phyloP scores from a whole-genome alignment of 208 protist genomes.

The Herpetomonas tarakana region DNA sequence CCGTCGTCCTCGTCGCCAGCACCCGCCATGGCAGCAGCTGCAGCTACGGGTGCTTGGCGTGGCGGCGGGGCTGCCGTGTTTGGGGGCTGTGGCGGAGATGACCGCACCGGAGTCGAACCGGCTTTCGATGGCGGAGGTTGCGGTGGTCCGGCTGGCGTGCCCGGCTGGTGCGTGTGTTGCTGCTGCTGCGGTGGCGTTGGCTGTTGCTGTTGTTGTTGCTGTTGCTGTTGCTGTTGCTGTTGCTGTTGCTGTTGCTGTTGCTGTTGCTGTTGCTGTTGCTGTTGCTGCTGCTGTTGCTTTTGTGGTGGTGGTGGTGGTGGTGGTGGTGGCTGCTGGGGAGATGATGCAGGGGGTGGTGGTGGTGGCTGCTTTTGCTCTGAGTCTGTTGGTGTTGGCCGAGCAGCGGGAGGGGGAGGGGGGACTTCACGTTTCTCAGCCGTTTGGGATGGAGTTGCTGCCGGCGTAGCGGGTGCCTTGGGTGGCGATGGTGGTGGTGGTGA shows the following conservation, averaged over 20 bases:
- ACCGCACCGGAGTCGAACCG: too few species aligned
- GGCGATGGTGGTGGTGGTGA: neutral
- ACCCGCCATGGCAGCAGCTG: neutral
- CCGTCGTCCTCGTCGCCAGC: conserved; percentile 12
- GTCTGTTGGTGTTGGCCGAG: neutral
- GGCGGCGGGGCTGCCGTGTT: neutral
- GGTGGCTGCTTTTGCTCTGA: conserved; percentile 8
- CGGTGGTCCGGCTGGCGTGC: too few species aligned
- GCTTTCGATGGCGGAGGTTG: too few species aligned
- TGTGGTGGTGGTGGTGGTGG: neutral
- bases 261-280: neutral
- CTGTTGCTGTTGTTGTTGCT: neutral
- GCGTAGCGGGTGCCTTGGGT: too few species aligned
- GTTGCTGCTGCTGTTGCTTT: neutral
- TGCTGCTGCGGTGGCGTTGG: conserved; percentile 1
- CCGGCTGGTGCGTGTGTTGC: neutral
- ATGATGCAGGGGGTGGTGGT: neutral
- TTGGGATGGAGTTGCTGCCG: too few species aligned
- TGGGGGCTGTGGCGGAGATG: too few species aligned
- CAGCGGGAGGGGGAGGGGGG: neutral
- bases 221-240: conserved; percentile 1
- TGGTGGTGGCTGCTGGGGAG: neutral
- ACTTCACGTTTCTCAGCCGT: too few species aligned
- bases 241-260: neutral
- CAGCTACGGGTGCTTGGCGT: neutral